Base-by-base conservation (phyloP, 1,284 basidiomycete genomes). In the Apiotrichum brassicae region DNA sequence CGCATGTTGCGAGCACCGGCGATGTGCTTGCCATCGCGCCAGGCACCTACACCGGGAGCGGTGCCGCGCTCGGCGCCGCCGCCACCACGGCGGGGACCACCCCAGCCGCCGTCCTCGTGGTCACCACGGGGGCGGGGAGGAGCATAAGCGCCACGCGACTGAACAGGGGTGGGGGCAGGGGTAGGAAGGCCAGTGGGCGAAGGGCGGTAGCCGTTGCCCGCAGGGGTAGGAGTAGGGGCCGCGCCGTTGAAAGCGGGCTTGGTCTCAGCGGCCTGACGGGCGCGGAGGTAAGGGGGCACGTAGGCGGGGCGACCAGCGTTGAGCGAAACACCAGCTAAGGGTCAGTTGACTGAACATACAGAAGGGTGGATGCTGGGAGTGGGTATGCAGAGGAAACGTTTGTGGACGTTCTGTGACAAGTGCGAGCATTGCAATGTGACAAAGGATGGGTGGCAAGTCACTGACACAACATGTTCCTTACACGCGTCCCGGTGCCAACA, bases 21-120 rank as follows among this genome's bases (percentile, higher is more conserved):
- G 50, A 91, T 69, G 73, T 98, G 94, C 65, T 82, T 79, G 60
- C 87, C 92, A 60, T 97, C 90, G 68, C 81, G 85, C 95, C 95
- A 99, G 37, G 73, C 74, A 49, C 94, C 94, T 63, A 71, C 82
- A 38, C 89, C 89, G 46, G 81, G 79, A 51, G 70, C 64, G 39
- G 74, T 76, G 56, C 53, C 55, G 59, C 68, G 76, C 39, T 57
- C 56, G 37, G 82, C 80, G 40, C 78, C 77, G 26, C 66, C 66
- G 41, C 77, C 77, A 38, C 82, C 80, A 52, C 53, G 51, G 16
- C 68, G 70, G 37, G 56, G 53, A 25, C 73, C 76, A 70, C 80
- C 81, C 56, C 80, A 77, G 53, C 77, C 79, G 28, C 70, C 73
- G 38, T 74, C 74, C 25, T 58, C 57, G 28, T 47, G 51, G 23